Base-by-base conservation (phyloP, 2,329 filamentous ascomycete species). In the Incumbomyces lentus region DNA sequence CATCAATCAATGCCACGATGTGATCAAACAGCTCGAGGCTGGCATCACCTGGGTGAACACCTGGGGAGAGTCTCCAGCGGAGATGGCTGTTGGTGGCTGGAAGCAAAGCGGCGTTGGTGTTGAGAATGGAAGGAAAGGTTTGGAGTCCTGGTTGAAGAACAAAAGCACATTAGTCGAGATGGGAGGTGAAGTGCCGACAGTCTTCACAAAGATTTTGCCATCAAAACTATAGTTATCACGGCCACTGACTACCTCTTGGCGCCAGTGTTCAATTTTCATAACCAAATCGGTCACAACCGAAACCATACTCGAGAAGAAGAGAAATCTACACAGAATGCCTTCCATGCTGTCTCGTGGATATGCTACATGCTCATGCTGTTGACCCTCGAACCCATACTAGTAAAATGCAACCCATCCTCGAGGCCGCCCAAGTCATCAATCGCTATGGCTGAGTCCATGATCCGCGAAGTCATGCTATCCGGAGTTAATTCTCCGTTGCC, bases 11-110 rank as follows among this genome's bases (percentile, higher is more conserved):
- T 87, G 84, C 46, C 86, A 94, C 59, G 70, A 76, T 36, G 76
- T 90, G 1, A 72, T 90, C 35, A 73, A 76, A 18, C 73, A 78
- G 58, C 68, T 94, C 4, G 75, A 93, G 60, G 86, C 86, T 0
- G 87, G 87, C 30, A 94, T 94, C 59, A 93, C 86, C 1, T 94
- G 87, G 87, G 74, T 94, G 44, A 94, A 94, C 63, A 88, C 85
- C 0, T 94, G 88, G 88, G 87, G 88, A n/a, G 87, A 94, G 68
- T 82, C 77, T 40, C 87, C 87, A 0, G 86, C 88, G 0, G 87
- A 94, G 70, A 94, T 94, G 88, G 83, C 84, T 2, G 87, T 94
- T 0, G 87, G 87, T 8, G 87, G 87, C 0, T 94, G 87, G 88
- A 94, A 94, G 71, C 75, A 84, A 73, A 93, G 86, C 61, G 88